These are phyloP conservation scores for Eucalyptus lansdowneana DNA, from an alignment of 345 rosid species.

Conservation along the genomic window DNA sequence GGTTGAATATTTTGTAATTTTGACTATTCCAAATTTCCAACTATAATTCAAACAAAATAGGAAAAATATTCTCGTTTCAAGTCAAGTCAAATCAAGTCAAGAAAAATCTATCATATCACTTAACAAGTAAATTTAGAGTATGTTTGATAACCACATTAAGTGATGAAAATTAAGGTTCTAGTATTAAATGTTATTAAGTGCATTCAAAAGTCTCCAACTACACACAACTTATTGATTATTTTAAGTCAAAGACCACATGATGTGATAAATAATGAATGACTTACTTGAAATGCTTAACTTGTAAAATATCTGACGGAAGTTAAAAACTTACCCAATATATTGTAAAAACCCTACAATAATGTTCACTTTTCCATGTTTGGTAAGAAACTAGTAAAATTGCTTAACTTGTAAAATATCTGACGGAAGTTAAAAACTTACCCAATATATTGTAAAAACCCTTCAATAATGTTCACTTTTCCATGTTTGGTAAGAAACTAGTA, in stretches of 20 bases:
- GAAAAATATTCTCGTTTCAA: neutral
- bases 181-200: neutral
- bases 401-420: neutral
- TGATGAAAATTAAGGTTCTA: neutral
- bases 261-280: neutral
- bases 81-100: no score
- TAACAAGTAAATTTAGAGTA: neutral
- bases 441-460: neutral
- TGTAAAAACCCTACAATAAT: neutral
- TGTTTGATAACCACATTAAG: neutral
- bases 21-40: neutral
- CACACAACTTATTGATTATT: neutral
- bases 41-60: neutral
- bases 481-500: neutral
- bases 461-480: neutral
- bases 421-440: neutral
- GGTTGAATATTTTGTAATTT: neutral
- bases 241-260: neutral
- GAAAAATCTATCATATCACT: no score
- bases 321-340: neutral
- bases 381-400: neutral
- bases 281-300: neutral
- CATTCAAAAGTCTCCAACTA: neutral
- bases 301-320: neutral
- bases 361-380: neutral